These are phyloP conservation scores for Seminavis robusta DNA, from an alignment of 108 stramenopile species.

Conservation along the genomic window DNA sequence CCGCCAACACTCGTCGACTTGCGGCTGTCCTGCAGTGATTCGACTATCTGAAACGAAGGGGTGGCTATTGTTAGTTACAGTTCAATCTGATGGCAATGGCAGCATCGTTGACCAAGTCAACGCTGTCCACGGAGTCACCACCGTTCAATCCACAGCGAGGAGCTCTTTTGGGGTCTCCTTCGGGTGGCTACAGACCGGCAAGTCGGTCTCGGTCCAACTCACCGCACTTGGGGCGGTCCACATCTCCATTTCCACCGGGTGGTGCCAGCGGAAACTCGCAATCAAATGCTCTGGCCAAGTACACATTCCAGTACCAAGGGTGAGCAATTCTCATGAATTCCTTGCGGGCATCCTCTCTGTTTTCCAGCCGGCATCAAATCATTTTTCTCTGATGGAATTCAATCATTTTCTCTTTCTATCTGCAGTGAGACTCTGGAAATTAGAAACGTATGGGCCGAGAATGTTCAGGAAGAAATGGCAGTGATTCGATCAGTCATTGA, in stretches of 20 bases:
- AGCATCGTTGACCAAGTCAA: constrained; percentile 16
- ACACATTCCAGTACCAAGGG: constrained; percentile 49
- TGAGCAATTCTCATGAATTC: constrained; percentile 14
- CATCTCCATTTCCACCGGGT: neutral
- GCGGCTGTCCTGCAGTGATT: too few species aligned
- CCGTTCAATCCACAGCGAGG: constrained; percentile 54
- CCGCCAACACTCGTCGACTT: too few species aligned
- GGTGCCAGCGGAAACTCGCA: constrained; percentile 4
- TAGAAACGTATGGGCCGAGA: constrained; percentile 92
- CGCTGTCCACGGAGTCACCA: constrained; percentile 46
- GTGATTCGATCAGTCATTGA: constrained; percentile 90
- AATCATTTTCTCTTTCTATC: neutral
- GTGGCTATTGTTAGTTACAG: too few species aligned
- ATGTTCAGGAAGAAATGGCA: constrained; percentile 93
- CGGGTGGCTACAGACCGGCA: neutral
- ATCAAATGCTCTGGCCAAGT: constrained; percentile 45
- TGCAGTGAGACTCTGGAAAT: constrained; percentile 81
- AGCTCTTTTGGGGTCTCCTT: constrained; percentile 3
- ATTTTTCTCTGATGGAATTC: neutral
- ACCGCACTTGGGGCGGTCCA: neutral
- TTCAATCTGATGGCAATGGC: constrained; percentile 12
- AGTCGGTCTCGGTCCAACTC: constrained; percentile 24
- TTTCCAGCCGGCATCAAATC: neutral
- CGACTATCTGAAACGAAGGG: too few species aligned
- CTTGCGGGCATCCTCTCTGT: neutral